phyloP scores from a whole-genome alignment of 2,329 filamentous ascomycete genomes.

The Neonectria coccinea region DNA sequence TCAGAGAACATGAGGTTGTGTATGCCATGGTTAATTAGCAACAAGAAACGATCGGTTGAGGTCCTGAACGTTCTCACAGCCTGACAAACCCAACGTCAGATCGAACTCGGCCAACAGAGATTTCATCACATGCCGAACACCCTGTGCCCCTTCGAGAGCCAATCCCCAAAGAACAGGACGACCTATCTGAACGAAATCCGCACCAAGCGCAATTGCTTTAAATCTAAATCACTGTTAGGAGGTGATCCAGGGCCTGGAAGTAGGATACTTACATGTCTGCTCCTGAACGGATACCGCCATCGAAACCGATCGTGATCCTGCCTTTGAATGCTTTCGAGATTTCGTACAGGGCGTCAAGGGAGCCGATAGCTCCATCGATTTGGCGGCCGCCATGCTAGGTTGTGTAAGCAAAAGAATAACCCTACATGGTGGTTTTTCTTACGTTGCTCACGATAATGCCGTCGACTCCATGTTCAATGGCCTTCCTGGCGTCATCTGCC shows the following conservation, averaged over 20 bases:
- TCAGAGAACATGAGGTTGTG: neutral
- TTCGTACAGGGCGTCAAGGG: neutral
- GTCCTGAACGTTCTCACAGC: neutral
- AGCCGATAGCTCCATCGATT: neutral
- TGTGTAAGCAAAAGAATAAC: neutral
- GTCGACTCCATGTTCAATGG: slow-evolving; percentile 45
- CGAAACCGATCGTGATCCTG: neutral
- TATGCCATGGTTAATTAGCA: neutral
- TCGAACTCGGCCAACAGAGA: neutral
- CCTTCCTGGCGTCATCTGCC: slow-evolving; percentile 47
- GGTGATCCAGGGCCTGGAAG: neutral
- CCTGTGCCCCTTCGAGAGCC: slow-evolving; percentile 23
- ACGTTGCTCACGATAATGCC: slow-evolving; percentile 48
- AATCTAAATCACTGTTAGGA: slow-evolving; percentile 35
- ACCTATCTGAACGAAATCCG: slow-evolving; percentile 27
- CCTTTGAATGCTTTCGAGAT: neutral
- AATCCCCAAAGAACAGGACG: slow-evolving; percentile 23
- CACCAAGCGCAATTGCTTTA: slow-evolving; percentile 50
- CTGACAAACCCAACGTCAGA: neutral
- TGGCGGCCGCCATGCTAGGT: neutral
- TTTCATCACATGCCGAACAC: slow-evolving; percentile 13
- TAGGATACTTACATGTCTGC: neutral
- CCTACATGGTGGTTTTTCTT: neutral
- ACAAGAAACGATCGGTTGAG: neutral
- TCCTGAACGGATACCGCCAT: neutral